phyloP scores from a whole-genome alignment of 805 yeast species.

The Teunomyces kruisii region DNA sequence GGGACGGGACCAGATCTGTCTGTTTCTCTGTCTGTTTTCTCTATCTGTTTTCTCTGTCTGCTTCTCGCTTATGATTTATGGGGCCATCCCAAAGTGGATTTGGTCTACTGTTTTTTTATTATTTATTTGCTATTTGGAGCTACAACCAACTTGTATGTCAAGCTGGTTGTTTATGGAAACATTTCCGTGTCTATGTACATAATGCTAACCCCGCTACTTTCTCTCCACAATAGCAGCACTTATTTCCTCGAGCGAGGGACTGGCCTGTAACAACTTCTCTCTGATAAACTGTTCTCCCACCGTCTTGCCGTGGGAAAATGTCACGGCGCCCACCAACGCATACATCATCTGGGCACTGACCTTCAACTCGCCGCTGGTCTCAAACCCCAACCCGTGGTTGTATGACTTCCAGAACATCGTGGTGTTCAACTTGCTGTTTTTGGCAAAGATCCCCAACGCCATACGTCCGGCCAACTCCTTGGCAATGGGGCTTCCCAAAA shows the following conservation, averaged over 20 bases:
- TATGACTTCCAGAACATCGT: slow-evolving; percentile 68
- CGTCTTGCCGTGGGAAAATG: slow-evolving; percentile 57
- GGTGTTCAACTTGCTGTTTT: slow-evolving; percentile 45
- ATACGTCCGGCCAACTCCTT: slow-evolving; percentile 51
- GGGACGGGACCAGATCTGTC: too few species aligned
- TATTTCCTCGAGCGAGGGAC: slow-evolving; percentile 33
- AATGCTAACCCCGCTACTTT: slow-evolving; percentile 3
- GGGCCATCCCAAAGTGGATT: too few species aligned
- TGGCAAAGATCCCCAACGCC: slow-evolving; percentile 53
- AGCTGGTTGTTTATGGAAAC: too few species aligned
- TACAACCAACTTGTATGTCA: too few species aligned
- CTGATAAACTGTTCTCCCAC: slow-evolving; percentile 59
- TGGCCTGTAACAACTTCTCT: slow-evolving; percentile 43
- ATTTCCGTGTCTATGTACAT: slow-evolving; percentile 1
- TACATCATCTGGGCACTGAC: slow-evolving; percentile 54
- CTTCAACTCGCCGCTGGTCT: slow-evolving; percentile 55
- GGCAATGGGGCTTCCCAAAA: slow-evolving; percentile 56
- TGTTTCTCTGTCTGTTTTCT: too few species aligned
- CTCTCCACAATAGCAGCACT: slow-evolving; percentile 29
- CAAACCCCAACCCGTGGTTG: slow-evolving; percentile 45
- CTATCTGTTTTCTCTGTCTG: too few species aligned
- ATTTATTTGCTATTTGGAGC: too few species aligned
- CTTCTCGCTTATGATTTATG: too few species aligned
- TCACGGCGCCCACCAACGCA: slow-evolving; percentile 70
- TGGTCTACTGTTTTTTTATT: too few species aligned